These are phyloP conservation scores for Termitomyces sp. DNA, from an alignment of 768 basidiomycete species.

Conservation along the genomic window DNA sequence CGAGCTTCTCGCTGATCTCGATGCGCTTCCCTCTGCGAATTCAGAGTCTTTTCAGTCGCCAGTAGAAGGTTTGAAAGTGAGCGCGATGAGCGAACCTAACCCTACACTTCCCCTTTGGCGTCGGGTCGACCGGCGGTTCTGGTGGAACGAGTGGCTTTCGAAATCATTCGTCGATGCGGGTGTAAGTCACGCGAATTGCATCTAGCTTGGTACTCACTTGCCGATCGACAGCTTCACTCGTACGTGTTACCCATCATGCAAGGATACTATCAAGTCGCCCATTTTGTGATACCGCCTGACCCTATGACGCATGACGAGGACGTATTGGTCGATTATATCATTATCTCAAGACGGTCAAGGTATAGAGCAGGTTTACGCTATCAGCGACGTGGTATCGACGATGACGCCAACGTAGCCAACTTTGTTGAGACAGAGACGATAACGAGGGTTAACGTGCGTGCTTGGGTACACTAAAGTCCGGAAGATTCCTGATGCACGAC, in stretches of 20 bases:
- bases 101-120: conserved; percentile 86
- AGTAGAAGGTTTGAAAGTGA: conserved; percentile 30
- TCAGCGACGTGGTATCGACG: conserved; percentile 92
- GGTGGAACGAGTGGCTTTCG: conserved; percentile 93
- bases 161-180: conserved; percentile 86
- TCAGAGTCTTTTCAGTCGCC: conserved; percentile 9
- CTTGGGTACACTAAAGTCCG: not conserved
- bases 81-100: conserved; percentile 65
- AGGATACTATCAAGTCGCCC: conserved; percentile 79
- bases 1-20: conserved; percentile 54
- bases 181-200: conserved; percentile 37
- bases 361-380: conserved; percentile 92
- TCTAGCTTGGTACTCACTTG: not conserved
- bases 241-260: conserved; percentile 92
- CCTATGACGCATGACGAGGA: conserved; percentile 38
- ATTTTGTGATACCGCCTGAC: conserved; percentile 57
- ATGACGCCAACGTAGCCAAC: conserved; percentile 90
- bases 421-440: conserved; percentile 95
- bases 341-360: conserved; percentile 82
- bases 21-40: conserved; percentile 38
- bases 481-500: not conserved
- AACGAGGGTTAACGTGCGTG: conserved; percentile 68
- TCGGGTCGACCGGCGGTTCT: conserved; percentile 83
- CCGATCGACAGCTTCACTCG: conserved; percentile 54
- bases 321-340: conserved; percentile 63